A percentile compares a stretch with the other conserved stretches of the same genome.
phyloP scores from a whole-genome alignment of 106 monocot species.

The Alisma plantagoaquatica region DNA sequence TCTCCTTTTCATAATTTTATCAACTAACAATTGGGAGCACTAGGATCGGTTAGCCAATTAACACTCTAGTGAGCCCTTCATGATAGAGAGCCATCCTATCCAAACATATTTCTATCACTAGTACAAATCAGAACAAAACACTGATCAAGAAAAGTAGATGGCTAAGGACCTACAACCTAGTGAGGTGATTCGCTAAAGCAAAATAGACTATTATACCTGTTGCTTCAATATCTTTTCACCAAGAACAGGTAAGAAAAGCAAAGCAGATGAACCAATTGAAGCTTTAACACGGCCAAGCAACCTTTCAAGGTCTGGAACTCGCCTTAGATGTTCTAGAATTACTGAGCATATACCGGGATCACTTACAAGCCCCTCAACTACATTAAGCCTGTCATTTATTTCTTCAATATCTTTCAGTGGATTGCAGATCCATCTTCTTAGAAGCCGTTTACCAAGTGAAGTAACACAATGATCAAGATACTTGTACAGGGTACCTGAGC shows the following conservation, averaged over 20 bases:
- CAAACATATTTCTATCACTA: too few relatives aligned
- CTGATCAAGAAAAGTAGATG: too few relatives aligned
- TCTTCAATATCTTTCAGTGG: conserved; percentile 57
- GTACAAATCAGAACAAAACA: too few relatives aligned
- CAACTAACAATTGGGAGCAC: too few relatives aligned
- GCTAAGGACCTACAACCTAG: too few relatives aligned
- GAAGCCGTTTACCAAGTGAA: conserved; percentile 63
- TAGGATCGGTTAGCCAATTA: too few relatives aligned
- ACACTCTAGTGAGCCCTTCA: too few relatives aligned
- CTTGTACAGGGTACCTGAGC: conserved; percentile 74
- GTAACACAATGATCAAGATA: conserved; percentile 81
- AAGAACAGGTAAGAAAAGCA: conserved; percentile 46
- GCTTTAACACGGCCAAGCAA: conserved; percentile 62
- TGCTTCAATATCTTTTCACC: conserved; percentile 68
- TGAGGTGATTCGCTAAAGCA: too few relatives aligned
- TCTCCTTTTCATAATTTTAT: too few relatives aligned
- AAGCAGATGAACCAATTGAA: conserved; percentile 44
- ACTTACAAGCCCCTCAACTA: conserved; percentile 69
- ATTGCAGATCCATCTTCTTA: conserved; percentile 93
- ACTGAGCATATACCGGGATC: conserved; percentile 36
- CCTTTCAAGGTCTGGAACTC: conserved; percentile 86
- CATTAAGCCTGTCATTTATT: conserved; percentile 65
- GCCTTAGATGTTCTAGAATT: conserved; percentile 40
- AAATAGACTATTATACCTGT: conserved; percentile 40
- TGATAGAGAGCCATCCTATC: too few relatives aligned